phyloP scores from a whole-genome alignment of 306 rosid species.

The Cotoneaster glaucophyllus region DNA sequence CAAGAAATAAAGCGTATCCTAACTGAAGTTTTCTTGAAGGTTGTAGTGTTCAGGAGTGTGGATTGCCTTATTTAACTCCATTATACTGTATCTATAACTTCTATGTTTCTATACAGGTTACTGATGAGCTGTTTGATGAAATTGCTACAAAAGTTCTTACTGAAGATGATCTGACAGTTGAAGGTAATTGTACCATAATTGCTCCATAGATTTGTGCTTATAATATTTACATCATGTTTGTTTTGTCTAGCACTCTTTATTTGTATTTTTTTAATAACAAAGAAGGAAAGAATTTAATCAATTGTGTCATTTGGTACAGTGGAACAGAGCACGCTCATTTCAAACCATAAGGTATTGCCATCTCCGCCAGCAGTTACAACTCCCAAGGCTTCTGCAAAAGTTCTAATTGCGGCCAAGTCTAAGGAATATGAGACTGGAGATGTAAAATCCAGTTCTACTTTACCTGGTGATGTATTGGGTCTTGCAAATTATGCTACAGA shows the following conservation, averaged over 20 bases:
- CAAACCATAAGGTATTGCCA: conserved; percentile 45
- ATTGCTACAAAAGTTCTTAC: conserved; percentile 78
- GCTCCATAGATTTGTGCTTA: conserved; percentile 5
- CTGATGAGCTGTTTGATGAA: conserved; percentile 94
- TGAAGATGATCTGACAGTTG: conserved; percentile 65
- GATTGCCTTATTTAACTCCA: conserved; percentile 3
- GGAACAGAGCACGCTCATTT: conserved; percentile 28
- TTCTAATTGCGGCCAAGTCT: conserved; percentile 51
- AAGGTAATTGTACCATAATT: conserved; percentile 40
- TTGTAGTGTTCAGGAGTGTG: conserved; percentile 22
- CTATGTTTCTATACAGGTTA: conserved; percentile 50
- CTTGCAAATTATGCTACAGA: conserved; percentile 95
- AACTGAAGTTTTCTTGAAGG: conserved; percentile 92
- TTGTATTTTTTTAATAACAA: background rate
- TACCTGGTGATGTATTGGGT: conserved; percentile 87
- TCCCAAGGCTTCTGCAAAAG: conserved; percentile 62
- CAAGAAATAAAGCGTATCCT: conserved; percentile 85
- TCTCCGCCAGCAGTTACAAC: conserved; percentile 38
- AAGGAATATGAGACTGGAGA: conserved; percentile 49
- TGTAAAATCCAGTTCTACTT: conserved; percentile 49
- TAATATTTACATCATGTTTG: background rate
- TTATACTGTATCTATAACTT: conserved; percentile 23
- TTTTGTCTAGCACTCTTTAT: background rate
- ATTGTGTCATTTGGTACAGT: conserved; percentile 30
- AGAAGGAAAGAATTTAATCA: background rate